Percentiles rank a stretch among this genome's conserved stretches.
Evolutionary conservation across 495 filamentous ascomycete species (phyloP).

Genomic region (Hypoxylon lenormandii): DNA sequence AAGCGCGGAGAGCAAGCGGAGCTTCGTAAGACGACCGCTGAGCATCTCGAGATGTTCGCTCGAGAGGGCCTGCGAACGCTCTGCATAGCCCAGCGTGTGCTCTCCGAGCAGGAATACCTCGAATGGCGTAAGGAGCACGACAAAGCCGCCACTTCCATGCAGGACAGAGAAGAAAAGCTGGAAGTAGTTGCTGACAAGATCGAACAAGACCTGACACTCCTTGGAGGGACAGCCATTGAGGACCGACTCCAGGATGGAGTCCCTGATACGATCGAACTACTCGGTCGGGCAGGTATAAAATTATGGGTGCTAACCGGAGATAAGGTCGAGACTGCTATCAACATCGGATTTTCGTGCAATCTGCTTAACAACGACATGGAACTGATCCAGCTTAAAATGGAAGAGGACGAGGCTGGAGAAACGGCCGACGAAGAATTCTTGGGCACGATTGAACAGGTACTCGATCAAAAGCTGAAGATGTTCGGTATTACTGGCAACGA

Average conservation of each 20-base stretch:
- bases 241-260: constrained; percentile 97
- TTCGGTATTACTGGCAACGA: constrained; percentile 89
- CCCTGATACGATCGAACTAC: constrained; percentile 91
- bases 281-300: constrained; percentile 96
- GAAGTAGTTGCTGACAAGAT: constrained; percentile 90
- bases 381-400: constrained; percentile 87
- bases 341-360: constrained; percentile 99
- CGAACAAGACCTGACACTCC: constrained; percentile 85
- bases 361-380: constrained; percentile 98
- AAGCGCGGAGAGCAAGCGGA: constrained; percentile 85
- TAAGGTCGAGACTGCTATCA: constrained; percentile 99
- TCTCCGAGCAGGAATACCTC: constrained; percentile 87
- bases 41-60: constrained; percentile 96
- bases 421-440: constrained; percentile 57
- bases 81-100: constrained; percentile 87
- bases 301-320: constrained; percentile 99
- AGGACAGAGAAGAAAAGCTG: constrained; percentile 91
- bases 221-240: constrained; percentile 98
- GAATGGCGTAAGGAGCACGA: constrained; percentile 89
- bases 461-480: constrained; percentile 76
- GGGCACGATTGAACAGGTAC: constrained; percentile 71
- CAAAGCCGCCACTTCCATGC: constrained; percentile 82
- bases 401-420: constrained; percentile 70
- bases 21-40: constrained; percentile 82
- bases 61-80: constrained; percentile 94